phyloP scores from a whole-genome alignment of 805 yeast species.

The Grigorovia jiainica region DNA sequence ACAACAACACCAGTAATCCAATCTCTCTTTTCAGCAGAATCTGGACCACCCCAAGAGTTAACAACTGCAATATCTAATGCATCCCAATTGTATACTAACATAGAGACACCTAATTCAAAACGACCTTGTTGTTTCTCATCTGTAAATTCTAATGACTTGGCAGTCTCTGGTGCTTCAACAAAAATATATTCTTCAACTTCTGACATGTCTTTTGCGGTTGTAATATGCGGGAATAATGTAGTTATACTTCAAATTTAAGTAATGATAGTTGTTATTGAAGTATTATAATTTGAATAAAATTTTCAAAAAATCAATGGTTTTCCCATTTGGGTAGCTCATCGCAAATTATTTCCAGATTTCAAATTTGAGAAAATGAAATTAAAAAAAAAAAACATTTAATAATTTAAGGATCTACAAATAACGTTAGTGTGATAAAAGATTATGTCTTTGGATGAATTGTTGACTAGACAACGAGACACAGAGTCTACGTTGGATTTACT shows the following conservation, averaged over 20 bases:
- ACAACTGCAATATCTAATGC: conserved; percentile 81
- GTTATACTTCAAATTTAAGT: too few species aligned
- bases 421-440: too few species aligned
- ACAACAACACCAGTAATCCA: conserved; percentile 83
- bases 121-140: conserved; percentile 69
- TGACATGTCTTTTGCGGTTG: conserved; percentile 1
- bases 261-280: too few species aligned
- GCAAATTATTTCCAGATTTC: too few species aligned
- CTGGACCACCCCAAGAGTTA: conserved; percentile 93
- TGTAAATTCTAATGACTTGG: conserved; percentile 31
- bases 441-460: neutral
- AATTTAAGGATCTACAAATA: too few species aligned
- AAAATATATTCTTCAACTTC: conserved; percentile 36
- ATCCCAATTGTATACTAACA: conserved; percentile 89
- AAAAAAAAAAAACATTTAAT: too few species aligned
- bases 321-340: too few species aligned
- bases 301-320: too few species aligned
- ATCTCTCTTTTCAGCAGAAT: conserved; percentile 83
- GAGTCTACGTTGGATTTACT: neutral
- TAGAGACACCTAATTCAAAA: conserved; percentile 87
- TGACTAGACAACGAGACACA: conserved; percentile 3
- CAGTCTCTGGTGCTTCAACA: conserved; percentile 43
- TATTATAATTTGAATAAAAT: too few species aligned
- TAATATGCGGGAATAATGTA: neutral
- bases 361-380: too few species aligned